A percentile compares a stretch with the other conserved stretches of the same genome.
phyloP scores from a whole-genome alignment of 768 basidiomycete species.

The Daedaleopsis nitida region DNA sequence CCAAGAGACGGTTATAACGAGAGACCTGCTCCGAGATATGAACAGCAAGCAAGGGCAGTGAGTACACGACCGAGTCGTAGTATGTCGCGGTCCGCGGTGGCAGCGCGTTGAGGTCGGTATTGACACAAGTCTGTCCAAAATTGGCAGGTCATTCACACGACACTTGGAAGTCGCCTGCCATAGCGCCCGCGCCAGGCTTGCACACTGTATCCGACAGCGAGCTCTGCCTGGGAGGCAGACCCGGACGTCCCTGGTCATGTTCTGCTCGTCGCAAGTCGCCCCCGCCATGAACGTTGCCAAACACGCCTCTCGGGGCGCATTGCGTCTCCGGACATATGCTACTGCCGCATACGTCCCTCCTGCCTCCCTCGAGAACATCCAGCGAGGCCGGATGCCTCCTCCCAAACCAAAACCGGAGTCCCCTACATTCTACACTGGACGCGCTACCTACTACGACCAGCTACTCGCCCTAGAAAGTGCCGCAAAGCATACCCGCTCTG shows the following conservation, averaged over 20 bases:
- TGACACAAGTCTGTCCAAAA: conserved; percentile 7
- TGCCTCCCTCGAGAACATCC: conserved; percentile 27
- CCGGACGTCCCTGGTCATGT: conserved; percentile 3
- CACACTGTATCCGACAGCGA: conserved; percentile 17
- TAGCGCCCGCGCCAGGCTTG: conserved; percentile 11
- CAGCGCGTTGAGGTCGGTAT: too few relatives aligned
- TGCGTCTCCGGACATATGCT: conserved; percentile 22
- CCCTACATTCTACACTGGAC: conserved; percentile 84
- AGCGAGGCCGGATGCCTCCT: conserved; percentile 1
- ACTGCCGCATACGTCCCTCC: conserved; percentile 34
- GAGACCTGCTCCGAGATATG: conserved; percentile 14
- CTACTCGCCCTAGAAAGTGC: conserved; percentile 67
- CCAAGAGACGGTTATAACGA: background rate
- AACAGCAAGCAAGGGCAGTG: background rate
- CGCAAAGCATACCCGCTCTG: conserved; percentile 54
- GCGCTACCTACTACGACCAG: conserved; percentile 73
- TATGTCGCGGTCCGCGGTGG: too few relatives aligned
- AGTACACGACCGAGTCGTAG: conserved; percentile 4
- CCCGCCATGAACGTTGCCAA: conserved; percentile 20
- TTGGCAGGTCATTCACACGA: conserved; percentile 21
- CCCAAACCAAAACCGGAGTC: conserved; percentile 51
- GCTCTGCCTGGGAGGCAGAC: conserved; percentile 5
- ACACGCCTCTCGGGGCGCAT: conserved; percentile 8
- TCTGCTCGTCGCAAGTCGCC: background rate
- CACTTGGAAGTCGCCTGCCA: background rate